phyloP scores from a whole-genome alignment of 2,329 filamentous ascomycete genomes.

The Tothia fuscella region DNA sequence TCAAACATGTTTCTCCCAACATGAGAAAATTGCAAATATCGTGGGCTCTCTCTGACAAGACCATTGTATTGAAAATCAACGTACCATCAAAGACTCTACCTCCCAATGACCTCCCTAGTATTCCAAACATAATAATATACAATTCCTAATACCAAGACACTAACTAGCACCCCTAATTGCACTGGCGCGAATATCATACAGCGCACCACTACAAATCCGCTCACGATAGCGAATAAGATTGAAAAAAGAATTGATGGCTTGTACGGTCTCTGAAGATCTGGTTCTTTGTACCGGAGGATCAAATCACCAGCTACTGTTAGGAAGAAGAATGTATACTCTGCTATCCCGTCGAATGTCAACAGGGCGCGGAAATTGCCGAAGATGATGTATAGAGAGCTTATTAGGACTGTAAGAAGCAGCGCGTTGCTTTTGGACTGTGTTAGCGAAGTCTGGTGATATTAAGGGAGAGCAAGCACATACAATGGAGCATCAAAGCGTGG shows the following conservation, averaged over 20 bases:
- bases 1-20: too few species aligned
- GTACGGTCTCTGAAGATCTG: constrained; percentile 43
- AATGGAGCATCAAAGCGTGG: constrained; percentile 22
- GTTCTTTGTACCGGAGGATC: constrained; percentile 45
- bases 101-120: too few species aligned
- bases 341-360: constrained; percentile 47
- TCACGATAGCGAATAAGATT: constrained; percentile 42
- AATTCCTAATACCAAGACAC: constrained; percentile 39
- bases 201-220: constrained; percentile 46
- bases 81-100: too few species aligned
- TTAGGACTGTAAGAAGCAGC: constrained; percentile 36
- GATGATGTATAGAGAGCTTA: constrained; percentile 46
- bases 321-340: constrained; percentile 51
- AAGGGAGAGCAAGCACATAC: too few species aligned
- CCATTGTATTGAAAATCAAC: too few species aligned
- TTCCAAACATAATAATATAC: constrained; percentile 18
- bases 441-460: too few species aligned
- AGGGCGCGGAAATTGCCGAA: constrained; percentile 50
- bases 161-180: constrained; percentile 41
- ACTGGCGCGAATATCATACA: constrained; percentile 47
- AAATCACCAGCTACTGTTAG: constrained; percentile 48
- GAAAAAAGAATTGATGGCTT: constrained; percentile 41
- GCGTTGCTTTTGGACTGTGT: too few species aligned
- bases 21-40: too few species aligned
- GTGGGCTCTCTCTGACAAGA: too few species aligned